phyloP scores from a whole-genome alignment of 345 rosid species.

The Nasturtium officinale region DNA sequence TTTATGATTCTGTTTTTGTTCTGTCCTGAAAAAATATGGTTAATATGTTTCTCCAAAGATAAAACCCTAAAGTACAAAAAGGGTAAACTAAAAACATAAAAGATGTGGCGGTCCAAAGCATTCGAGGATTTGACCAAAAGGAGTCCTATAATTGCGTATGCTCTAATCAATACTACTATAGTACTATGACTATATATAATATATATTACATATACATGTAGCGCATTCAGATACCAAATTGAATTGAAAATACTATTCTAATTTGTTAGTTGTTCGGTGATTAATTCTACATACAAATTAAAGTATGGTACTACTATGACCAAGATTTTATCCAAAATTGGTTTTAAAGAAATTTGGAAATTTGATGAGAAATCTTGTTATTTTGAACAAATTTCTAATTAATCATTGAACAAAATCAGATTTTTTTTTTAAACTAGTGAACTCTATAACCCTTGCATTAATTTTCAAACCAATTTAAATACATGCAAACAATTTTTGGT shows the following conservation, averaged over 20 bases:
- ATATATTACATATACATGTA: neutral
- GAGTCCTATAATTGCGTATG: conserved; percentile 16
- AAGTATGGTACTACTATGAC: neutral
- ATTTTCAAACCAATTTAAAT: neutral
- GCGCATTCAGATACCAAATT: neutral
- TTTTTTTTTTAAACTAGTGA: neutral
- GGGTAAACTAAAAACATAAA: neutral
- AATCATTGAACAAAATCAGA: neutral
- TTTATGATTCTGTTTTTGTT: neutral
- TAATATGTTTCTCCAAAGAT: neutral
- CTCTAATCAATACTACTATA: conserved; percentile 13
- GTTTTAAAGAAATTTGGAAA: neutral
- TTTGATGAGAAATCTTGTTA: neutral
- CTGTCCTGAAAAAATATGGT: neutral
- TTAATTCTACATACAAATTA: neutral
- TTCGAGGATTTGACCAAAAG: conserved; percentile 29
- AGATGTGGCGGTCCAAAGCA: conserved; percentile 29
- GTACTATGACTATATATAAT: neutral
- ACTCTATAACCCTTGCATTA: neutral
- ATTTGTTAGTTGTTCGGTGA: neutral
- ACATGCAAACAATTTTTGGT: neutral
- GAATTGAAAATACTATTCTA: neutral
- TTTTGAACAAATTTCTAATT: neutral
- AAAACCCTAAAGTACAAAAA: conserved; percentile 17
- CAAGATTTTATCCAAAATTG: neutral